Evolutionary conservation across 257 asterid species (phyloP).

Genomic region (Asclepias syriaca): DNA sequence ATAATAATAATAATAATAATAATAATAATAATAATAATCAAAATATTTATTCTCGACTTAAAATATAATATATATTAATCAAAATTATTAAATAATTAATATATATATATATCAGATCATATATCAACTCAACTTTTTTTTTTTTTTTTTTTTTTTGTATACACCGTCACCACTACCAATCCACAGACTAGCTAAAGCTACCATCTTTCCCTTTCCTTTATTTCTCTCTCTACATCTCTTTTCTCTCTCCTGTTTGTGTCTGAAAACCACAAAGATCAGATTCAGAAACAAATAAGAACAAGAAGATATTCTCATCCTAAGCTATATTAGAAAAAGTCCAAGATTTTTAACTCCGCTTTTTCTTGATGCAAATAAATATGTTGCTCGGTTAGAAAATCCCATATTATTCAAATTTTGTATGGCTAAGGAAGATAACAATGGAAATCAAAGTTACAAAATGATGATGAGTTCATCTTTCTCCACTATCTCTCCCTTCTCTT

Average conservation of each 20-base stretch:
- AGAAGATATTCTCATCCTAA: conserved; percentile 4
- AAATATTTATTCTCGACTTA: no score
- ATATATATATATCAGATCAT: not conserved
- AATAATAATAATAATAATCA: no score
- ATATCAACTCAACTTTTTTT: not conserved
- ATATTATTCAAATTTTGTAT: conserved; percentile 6
- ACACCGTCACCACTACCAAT: not conserved
- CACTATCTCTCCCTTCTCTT: conserved; percentile 14
- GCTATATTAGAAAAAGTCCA: not conserved
- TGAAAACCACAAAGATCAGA: not conserved
- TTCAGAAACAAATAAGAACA: not conserved
- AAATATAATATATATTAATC: no score
- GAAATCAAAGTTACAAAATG: conserved; percentile 9
- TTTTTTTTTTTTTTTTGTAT: not conserved
- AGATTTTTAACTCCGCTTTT: not conserved
- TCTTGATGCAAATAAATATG: not conserved
- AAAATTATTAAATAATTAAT: no score
- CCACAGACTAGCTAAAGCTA: conserved; percentile 16
- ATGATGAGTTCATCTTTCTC: conserved; percentile 3
- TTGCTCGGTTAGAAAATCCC: not conserved
- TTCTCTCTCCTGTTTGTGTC: no score
- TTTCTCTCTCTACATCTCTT: conserved; percentile 19
- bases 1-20: no score
- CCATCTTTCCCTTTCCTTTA: not conserved
- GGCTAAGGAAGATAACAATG: conserved; percentile 12